Conservation (phyloP, 805 yeast genomes). For the Metschnikowia colocasiae region DNA sequence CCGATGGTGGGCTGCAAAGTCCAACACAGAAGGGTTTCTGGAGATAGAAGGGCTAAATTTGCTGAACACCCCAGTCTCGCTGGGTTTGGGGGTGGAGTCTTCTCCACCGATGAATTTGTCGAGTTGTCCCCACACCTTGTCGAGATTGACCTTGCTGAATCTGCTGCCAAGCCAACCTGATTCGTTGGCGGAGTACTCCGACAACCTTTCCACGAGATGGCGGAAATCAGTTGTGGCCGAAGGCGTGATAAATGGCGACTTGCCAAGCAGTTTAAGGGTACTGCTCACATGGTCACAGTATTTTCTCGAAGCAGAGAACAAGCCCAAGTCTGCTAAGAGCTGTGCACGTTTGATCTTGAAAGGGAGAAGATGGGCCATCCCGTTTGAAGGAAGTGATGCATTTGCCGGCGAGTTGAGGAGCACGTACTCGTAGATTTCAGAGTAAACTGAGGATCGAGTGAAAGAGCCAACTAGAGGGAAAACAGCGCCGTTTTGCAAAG, state of each 20-base stretch:
- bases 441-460: constrained; percentile 39
- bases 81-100: constrained; percentile 33
- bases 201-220: constrained; percentile 42
- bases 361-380: constrained; percentile 53
- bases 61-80: constrained; percentile 59
- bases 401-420: constrained; percentile 24
- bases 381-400: constrained; percentile 29
- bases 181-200: constrained; percentile 40
- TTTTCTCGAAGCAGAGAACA: constrained; percentile 53
- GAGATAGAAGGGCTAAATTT: constrained; percentile 70
- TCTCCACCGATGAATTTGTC: constrained; percentile 93
- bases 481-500: constrained; percentile 24
- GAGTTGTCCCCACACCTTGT: constrained; percentile 83
- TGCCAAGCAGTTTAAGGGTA: constrained; percentile 29
- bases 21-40: constrained; percentile 44
- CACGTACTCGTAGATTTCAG: constrained; percentile 67
- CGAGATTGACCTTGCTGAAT: constrained; percentile 60
- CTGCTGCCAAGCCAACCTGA: constrained; percentile 70
- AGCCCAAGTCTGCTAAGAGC: constrained; percentile 65
- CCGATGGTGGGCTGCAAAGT: constrained; percentile 20
- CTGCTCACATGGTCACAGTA: constrained; percentile 52
- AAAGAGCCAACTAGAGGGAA: constrained; percentile 42
- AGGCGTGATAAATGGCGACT: constrained; percentile 27
- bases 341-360: constrained; percentile 67
- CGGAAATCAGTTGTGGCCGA: constrained; percentile 29